Evolutionary conservation across 768 basidiomycete genomes (phyloP), one percentile per base, ranked within the genome.

Genomic region (Kwoniella dendrophila): DNA sequence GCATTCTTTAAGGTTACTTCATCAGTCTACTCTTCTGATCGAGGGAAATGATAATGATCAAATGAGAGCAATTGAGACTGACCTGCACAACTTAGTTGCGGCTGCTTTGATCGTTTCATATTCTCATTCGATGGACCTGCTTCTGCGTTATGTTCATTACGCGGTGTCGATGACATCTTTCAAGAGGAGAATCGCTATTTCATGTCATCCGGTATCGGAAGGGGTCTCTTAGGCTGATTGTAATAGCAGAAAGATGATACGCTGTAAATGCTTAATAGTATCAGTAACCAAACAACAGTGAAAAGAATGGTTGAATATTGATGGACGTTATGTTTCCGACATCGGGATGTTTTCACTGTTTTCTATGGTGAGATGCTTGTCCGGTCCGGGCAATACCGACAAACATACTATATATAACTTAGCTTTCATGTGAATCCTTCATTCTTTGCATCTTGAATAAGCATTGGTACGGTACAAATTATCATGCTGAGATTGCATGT

Each of bases 81-180:
- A 62, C 60, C 60, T 12, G 60, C 60, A 62, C 60, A 62, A 33
- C 60, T 62, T 12, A 62, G 60, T 26, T 62, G 60, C 48, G 56
- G 56, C 30, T 62, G 60, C 45, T 55, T 62, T 29, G 60, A 44
- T 41, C 48, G 52, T n/a, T 49, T 44, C 59, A 49, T 58, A 5
- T 27, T 27, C 33, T 58, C 47, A 36, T 49, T 48, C 33, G 56
- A 58, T 38, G 56, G 34, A 26, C 56, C 56, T 38, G 56, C 56
- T 48, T 48, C 33, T 1, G 44, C 44, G 24, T 47, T 40, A 7
- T 32, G 20, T 10, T 5, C 20, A 11, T 6, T 43, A n/a, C 12
- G 18, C 12, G 41, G 41, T 51, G 49, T 33, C n/a, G 49, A 16
- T 33, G 32, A 33, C 49, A 51, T 56, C 11, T 32, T 33, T 20